Percentiles rank a stretch among this genome's conserved stretches.
Evolutionary conservation across 306 rosid species (phyloP).

Genomic region (Cucurbita ficifolia): DNA sequence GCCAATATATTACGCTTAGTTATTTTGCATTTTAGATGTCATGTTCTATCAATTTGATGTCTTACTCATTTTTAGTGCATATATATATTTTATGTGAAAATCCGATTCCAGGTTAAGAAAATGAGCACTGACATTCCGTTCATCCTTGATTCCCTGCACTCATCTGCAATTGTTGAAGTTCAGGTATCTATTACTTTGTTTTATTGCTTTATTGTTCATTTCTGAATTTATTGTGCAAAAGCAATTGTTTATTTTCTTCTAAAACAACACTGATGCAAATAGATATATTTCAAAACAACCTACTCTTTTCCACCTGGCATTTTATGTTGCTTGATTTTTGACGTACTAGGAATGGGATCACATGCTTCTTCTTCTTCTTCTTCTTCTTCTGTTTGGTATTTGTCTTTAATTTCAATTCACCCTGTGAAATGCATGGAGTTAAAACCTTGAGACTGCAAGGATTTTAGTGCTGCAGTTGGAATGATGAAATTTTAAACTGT

Average conservation of each 20-base stretch:
- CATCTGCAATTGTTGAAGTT: constrained; percentile 62
- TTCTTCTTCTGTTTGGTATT: not conserved
- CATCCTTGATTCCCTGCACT: constrained; percentile 69
- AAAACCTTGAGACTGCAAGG: not conserved
- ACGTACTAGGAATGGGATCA: not conserved
- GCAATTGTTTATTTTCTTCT: not conserved
- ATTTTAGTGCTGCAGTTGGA: not conserved
- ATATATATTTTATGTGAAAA: not conserved
- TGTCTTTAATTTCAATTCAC: not conserved
- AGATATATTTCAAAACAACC: not conserved
- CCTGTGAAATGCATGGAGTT: not conserved
- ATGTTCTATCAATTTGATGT: not conserved
- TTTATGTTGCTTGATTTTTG: not conserved
- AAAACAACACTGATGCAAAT: not conserved
- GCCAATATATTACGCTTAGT: not conserved
- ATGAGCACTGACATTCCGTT: constrained; percentile 65
- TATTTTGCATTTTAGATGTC: not conserved
- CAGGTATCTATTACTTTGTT: constrained; percentile 32
- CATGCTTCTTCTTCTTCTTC: not conserved
- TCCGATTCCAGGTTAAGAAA: constrained; percentile 42
- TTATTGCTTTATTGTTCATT: not conserved
- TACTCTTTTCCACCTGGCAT: not conserved
- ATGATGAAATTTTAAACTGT: not conserved
- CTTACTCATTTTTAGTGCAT: not conserved
- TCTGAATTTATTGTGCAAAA: not conserved